Evolutionary conservation across 148 eudicot genomes (phyloP).

Genomic region (Rhododendron ferrugineum): DNA sequence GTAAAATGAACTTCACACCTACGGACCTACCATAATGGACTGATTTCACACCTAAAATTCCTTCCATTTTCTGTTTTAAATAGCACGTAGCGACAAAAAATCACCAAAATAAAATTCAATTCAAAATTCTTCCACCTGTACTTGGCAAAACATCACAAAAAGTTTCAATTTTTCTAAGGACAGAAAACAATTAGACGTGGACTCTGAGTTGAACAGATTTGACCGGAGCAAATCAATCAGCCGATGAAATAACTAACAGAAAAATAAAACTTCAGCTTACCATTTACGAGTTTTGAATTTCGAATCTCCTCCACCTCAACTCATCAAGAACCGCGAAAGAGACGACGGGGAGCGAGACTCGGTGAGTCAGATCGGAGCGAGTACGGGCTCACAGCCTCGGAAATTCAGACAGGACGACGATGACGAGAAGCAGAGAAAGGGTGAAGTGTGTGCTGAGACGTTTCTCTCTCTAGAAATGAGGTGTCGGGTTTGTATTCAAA

Average conservation of each 20-base stretch:
- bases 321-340: conserved; percentile 23
- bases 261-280: conserved; percentile 11
- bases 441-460: not conserved
- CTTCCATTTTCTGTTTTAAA: not conserved
- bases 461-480: conserved; percentile 10
- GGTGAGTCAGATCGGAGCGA: conserved; percentile 36
- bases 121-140: not conserved
- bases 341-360: conserved; percentile 16
- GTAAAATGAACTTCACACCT: not conserved
- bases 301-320: conserved; percentile 29
- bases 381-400: not conserved
- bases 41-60: not conserved
- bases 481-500: not conserved
- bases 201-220: conserved; percentile 8
- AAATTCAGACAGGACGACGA: not conserved
- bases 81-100: not conserved
- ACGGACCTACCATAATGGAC: not conserved
- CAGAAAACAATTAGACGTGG: not conserved
- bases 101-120: not conserved
- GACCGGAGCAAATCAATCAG: not conserved
- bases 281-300: conserved; percentile 22
- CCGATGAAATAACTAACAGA: conserved; percentile 2
- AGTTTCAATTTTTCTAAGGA: not conserved
- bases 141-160: not conserved
- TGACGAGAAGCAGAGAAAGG: not conserved